phyloP scores from a whole-genome alignment of 169 alveolate genomes.

The Plasmodium coatneyi region DNA sequence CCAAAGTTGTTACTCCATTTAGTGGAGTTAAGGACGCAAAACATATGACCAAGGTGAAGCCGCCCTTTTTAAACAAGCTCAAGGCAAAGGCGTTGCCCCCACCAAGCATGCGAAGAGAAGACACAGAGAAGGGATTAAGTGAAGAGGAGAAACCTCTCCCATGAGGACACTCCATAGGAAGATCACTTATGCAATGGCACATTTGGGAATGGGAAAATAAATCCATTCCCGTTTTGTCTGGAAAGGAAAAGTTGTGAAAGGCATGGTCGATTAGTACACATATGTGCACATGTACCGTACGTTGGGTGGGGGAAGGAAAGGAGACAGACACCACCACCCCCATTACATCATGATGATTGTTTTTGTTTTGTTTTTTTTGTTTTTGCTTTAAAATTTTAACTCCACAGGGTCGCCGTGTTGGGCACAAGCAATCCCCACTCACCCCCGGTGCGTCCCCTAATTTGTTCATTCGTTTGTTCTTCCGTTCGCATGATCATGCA shows the following conservation, averaged over 20 bases:
- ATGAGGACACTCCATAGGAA: neutral
- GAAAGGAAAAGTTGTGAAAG: neutral
- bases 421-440: neutral
- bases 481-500: neutral
- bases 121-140: neutral
- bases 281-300: neutral
- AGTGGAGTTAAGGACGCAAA: neutral
- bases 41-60: neutral
- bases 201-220: neutral
- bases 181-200: neutral
- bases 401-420: neutral
- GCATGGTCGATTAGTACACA: neutral
- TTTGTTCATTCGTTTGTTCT: neutral
- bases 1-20: neutral
- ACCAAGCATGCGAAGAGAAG: neutral
- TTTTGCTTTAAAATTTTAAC: neutral
- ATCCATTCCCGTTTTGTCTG: neutral
- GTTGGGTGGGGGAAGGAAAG: neutral
- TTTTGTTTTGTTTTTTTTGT: too few species aligned
- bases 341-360: neutral
- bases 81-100: neutral
- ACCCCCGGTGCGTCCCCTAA: neutral
- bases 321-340: neutral
- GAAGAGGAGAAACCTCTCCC: neutral
- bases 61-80: neutral